Conservation (phyloP, 106 monocot genomes). For the Amphibolis antarctica region DNA sequence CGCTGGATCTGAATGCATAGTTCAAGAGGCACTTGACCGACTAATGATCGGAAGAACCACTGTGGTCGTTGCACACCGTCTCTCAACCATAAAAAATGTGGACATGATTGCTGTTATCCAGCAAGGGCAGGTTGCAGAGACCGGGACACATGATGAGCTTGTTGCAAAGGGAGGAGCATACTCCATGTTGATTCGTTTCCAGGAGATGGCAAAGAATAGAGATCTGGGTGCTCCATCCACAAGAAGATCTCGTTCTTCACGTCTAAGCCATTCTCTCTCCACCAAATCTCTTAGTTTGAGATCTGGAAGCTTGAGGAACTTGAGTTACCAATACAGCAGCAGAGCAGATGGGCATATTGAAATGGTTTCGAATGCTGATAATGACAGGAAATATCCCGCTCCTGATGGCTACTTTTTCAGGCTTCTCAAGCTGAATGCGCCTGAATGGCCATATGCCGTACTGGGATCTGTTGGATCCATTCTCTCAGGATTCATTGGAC, state of each 20-base stretch:
- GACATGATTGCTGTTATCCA: slow-evolving; percentile 94
- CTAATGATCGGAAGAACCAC: slow-evolving; percentile 95
- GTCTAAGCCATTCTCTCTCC: slow-evolving; percentile 87
- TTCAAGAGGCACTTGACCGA: slow-evolving; percentile 93
- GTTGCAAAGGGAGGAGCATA: slow-evolving; percentile 86
- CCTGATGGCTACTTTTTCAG: slow-evolving; percentile 85
- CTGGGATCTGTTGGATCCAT: slow-evolving; percentile 82
- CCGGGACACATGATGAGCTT: slow-evolving; percentile 83
- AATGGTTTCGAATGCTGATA: slow-evolving; percentile 95
- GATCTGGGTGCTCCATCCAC: slow-evolving; percentile 62
- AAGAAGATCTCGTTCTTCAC: slow-evolving; percentile 63
- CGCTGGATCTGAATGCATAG: slow-evolving; percentile 84
- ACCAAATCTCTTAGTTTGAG: slow-evolving; percentile 84
- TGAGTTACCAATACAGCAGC: slow-evolving; percentile 95
- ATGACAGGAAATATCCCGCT: slow-evolving; percentile 78
- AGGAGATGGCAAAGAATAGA: slow-evolving; percentile 72
- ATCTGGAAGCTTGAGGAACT: slow-evolving; percentile 80
- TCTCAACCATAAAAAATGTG: slow-evolving; percentile 83
- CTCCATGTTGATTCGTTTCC: slow-evolving; percentile 72
- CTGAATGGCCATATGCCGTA: slow-evolving; percentile 89
- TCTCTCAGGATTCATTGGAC: slow-evolving; percentile 94
- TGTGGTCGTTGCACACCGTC: slow-evolving; percentile 92
- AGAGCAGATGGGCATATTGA: slow-evolving; percentile 93
- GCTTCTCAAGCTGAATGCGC: slow-evolving; percentile 86
- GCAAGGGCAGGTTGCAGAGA: slow-evolving; percentile 93